Evolutionary conservation across 345 rosid species (phyloP).

Genomic region (Alliaria petiolata): DNA sequence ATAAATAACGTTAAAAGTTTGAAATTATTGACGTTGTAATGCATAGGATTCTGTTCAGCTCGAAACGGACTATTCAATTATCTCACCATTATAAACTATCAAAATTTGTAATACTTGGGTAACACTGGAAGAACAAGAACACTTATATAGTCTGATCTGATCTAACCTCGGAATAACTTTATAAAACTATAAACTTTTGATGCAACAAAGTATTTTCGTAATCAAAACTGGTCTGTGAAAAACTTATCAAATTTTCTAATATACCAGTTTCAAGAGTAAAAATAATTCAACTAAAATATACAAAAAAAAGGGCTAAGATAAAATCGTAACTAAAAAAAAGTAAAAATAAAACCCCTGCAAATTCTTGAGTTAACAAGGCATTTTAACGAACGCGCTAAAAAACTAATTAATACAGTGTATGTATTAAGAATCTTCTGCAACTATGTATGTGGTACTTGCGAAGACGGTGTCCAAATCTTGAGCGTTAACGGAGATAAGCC

Average conservation of each 20-base stretch:
- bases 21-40: neutral
- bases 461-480: constrained; percentile 6
- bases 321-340: neutral
- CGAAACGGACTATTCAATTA: constrained; percentile 13
- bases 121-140: neutral
- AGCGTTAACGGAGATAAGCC: neutral
- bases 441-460: neutral
- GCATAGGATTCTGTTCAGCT: constrained; percentile 25
- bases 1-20: neutral
- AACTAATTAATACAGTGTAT: neutral
- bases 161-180: too few species aligned
- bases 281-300: too few species aligned
- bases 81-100: neutral
- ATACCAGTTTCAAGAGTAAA: too few species aligned
- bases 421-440: constrained; percentile 2
- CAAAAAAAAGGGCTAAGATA: neutral
- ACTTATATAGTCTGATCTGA: too few species aligned
- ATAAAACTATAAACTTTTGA: too few species aligned
- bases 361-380: neutral
- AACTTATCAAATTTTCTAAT: too few species aligned
- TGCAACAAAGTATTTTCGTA: too few species aligned
- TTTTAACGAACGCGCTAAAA: neutral
- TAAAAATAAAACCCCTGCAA: neutral
- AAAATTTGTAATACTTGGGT: neutral
- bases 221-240: too few species aligned